Evolutionary conservation across 148 eudicot genomes (phyloP).

Genomic region (Drosera capensis): DNA sequence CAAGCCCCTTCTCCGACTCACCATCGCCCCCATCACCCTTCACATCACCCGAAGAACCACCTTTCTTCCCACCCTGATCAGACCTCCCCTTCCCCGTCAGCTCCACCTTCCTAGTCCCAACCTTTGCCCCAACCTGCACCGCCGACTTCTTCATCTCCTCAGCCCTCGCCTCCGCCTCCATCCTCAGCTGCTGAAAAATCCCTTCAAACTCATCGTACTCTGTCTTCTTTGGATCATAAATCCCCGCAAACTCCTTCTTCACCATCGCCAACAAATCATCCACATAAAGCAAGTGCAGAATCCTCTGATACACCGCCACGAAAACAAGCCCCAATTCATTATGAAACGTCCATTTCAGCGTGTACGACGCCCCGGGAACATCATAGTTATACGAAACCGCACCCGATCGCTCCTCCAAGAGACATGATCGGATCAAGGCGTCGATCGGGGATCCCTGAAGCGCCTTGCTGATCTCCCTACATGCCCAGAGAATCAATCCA

Average conservation of each 20-base stretch:
- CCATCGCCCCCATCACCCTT: conserved; percentile 46
- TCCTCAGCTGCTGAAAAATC: conserved; percentile 68
- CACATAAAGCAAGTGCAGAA: conserved; percentile 76
- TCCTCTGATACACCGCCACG: conserved; percentile 88
- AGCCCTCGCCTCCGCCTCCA: conserved; percentile 87
- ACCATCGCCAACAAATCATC: conserved; percentile 91
- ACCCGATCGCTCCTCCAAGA: conserved; percentile 90
- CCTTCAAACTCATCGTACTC: conserved; percentile 71
- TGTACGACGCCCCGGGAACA: conserved; percentile 68
- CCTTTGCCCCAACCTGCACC: conserved; percentile 44
- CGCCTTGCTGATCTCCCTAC: conserved; percentile 82
- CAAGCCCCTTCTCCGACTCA: conserved; percentile 12
- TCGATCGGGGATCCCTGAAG: conserved; percentile 91
- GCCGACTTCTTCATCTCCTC: conserved; percentile 74
- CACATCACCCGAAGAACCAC: conserved; percentile 26
- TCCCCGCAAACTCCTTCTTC: conserved; percentile 62
- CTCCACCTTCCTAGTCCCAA: conserved; percentile 45
- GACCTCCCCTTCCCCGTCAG: conserved; percentile 34
- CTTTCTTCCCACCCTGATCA: conserved; percentile 54
- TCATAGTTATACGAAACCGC: conserved; percentile 71
- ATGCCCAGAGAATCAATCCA: conserved; percentile 96
- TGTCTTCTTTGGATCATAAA: conserved; percentile 64
- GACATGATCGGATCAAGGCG: conserved; percentile 79
- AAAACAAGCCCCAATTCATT: conserved; percentile 93
- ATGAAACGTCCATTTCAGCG: conserved; percentile 93